phyloP scores from a whole-genome alignment of 2,329 filamentous ascomycete genomes.

The Phyllosticta citriasiana region DNA sequence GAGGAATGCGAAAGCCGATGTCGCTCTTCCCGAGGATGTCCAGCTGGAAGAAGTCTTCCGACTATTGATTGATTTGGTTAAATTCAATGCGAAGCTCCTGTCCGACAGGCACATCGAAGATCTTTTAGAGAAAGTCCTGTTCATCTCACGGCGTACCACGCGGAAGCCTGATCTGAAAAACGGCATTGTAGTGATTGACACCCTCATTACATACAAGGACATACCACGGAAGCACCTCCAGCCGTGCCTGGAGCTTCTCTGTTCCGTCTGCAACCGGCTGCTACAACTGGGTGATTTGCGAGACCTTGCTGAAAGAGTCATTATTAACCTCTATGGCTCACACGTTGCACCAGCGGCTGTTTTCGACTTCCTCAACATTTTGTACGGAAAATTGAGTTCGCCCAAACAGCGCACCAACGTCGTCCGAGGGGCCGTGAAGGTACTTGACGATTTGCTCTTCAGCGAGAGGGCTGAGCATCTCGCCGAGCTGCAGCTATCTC shows the following conservation, averaged over 20 bases:
- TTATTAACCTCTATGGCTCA: conserved; percentile 61
- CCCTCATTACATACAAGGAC: conserved; percentile 61
- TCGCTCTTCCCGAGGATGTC: conserved; percentile 18
- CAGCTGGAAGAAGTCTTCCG: conserved; percentile 51
- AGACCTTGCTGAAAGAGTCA: conserved; percentile 58
- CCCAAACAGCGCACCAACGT: conserved; percentile 23
- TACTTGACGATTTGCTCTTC: conserved; percentile 31
- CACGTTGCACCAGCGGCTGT: conserved; percentile 63
- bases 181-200: conserved; percentile 58
- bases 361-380: conserved; percentile 52
- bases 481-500: conserved; percentile 10
- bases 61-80: conserved; percentile 59
- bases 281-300: conserved; percentile 52
- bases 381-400: conserved; percentile 34
- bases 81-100: conserved; percentile 64
- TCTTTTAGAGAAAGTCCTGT: conserved; percentile 52
- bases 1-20: conserved; percentile 19
- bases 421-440: conserved; percentile 51
- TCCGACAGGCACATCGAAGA: conserved; percentile 51
- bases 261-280: conserved; percentile 55
- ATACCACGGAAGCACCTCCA: conserved; percentile 55
- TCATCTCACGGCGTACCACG: conserved; percentile 59
- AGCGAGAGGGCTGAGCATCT: conserved; percentile 8
- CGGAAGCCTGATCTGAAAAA: conserved; percentile 54
- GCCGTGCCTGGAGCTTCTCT: conserved; percentile 52